Base-by-base conservation (phyloP, 768 basidiomycete genomes). In the Termitomyces sp. region DNA sequence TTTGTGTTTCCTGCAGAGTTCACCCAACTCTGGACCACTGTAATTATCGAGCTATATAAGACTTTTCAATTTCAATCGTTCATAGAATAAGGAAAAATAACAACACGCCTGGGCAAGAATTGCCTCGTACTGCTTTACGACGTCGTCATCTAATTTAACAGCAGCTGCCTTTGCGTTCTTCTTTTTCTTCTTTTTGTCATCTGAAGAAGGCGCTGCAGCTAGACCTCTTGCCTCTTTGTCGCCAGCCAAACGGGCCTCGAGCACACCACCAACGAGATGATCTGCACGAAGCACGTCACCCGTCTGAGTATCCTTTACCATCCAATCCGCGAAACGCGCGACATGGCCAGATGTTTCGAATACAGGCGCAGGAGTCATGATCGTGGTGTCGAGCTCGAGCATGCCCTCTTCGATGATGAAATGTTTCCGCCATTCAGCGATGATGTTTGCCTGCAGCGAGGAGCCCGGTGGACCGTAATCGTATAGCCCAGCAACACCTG, bases 401-500 rank as follows among this genome's bases (percentile, higher is more conserved):
- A 98, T 99, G 76, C 92, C 86, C 69, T 99, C 96, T 69, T 98
- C 93, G 70, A 98, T 83, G 80, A 99, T 98, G 71, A 98, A 98
- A 77, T 98, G 97, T 72, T 90, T 90, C 58, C 96, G 84, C 97
- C 96, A 98, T 82, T 92, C 92, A 0, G 90, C 79, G 71, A 98
- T 89, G 77, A 99, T 93, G 81, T 98, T 98, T 62, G 96, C 93
- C 70, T 98, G 96, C 38, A 98, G 83, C 2, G 94, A 85, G 1
- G 97, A 96, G 62, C 97, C 96, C 0, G 96, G 93, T 57, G 96
- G 96, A 47, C 96, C 96, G 70, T 97, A 98, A 76, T 98, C 97
- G 77, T 98, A 99, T 47, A 99, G 79, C 57, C 97, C 97, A 64
- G 95, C 96, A 67, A 98, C 91, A 76, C 96, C 96, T 96, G 43